phyloP scores from a whole-genome alignment of 352 stramenopile genomes.

The Phytopythium kandeliae region DNA sequence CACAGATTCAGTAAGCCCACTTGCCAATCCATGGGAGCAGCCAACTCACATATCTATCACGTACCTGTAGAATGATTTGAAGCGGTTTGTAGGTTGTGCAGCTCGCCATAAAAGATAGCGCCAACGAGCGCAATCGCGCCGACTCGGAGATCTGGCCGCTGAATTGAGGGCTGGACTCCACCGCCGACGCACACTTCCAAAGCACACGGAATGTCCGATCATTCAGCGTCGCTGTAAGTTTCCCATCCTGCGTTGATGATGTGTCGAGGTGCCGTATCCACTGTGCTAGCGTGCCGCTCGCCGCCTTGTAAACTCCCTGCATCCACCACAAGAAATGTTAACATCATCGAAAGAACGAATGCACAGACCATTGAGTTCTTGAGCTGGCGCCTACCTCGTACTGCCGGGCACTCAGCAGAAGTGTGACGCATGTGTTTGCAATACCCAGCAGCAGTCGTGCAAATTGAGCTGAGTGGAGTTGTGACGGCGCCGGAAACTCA shows the following conservation, averaged over 20 bases:
- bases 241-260: conserved; percentile 32
- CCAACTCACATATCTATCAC: background rate
- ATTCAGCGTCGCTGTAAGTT: conserved; percentile 51
- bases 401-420: conserved; percentile 25
- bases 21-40: background rate
- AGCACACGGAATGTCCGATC: conserved; percentile 65
- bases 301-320: conserved; percentile 2
- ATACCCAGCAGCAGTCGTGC: conserved; percentile 42
- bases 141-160: conserved; percentile 15
- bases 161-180: conserved; percentile 14
- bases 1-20: background rate
- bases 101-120: conserved; percentile 58
- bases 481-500: conserved; percentile 35
- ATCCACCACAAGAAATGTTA: background rate
- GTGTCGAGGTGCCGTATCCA: conserved; percentile 57
- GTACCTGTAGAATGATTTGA: conserved; percentile 66
- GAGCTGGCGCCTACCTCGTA: conserved; percentile 18
- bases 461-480: conserved; percentile 36
- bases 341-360: too few species aligned
- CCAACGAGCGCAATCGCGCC: conserved; percentile 36
- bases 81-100: conserved; percentile 52
- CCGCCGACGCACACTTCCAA: conserved; percentile 52
- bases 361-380: background rate
- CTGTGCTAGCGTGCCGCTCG: conserved; percentile 15
- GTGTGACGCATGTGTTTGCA: conserved; percentile 26